Evolutionary conservation across 306 rosid species (phyloP), one percentile per base, ranked within the genome.

Genomic region (Mimosa pudica): DNA sequence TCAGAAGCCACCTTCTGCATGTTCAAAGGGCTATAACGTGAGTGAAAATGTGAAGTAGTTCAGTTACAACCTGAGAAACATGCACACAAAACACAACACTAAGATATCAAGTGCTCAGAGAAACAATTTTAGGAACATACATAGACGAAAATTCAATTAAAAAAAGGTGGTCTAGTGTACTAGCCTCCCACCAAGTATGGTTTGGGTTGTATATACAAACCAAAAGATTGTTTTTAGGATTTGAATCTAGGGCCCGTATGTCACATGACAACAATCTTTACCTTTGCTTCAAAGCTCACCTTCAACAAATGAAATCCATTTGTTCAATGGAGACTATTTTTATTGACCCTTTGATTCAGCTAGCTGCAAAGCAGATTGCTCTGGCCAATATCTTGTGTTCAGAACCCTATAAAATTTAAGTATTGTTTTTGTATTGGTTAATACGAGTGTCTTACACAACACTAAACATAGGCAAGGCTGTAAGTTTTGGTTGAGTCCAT

Each of bases 11-110:
- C 77, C 84, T 87, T 42, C 45, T 67, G 48, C 83, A 82, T 63
- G 79, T 91, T 77, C 82, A 77, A 3, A 77, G 73, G 47, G 90
- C 93, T 78, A 89, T 87, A 48, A 81, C 64, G 91, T 89, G 79
- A 90, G 88, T 44, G 41, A 17, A 41, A 69, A 76, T 73, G 47
- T 24, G n/a, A 80, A 42, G 42, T 14, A 61, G 55, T 75, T 45
- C 6, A 33, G 16, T 20, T 38, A 30, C 49, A 17, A n/a, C 18
- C 11, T 65, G 9, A 65, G 47, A 65, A 65, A 67, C 51, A 41
- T 14, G 9, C 72, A 41, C 51, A 2, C 7, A 66, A 42, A 7
- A 41, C 0, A 5, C 42, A 13, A 67, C 51, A 42, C 10, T 18
- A 14, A 36, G 3, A 38, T 38, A 38, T 38, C 3, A 35, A 36